Evolutionary conservation across 2,329 filamentous ascomycete species (phyloP).

Genomic region (Myriosclerotinia duriaeana): DNA sequence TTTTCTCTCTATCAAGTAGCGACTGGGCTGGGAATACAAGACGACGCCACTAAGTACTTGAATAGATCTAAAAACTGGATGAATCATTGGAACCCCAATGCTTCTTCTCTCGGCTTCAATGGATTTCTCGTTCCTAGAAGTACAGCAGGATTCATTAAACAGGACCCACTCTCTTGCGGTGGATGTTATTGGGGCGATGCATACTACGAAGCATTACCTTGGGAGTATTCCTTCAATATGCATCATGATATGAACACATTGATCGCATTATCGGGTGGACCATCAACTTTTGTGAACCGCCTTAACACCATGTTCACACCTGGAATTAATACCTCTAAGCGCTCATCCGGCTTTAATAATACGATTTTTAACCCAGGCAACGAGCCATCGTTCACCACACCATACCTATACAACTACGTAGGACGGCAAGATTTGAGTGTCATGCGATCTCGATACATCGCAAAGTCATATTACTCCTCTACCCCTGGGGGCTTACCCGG

Average conservation of each 20-base stretch:
- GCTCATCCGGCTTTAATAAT: constrained; percentile 18
- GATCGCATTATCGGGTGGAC: constrained; percentile 50
- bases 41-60: constrained; percentile 59
- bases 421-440: constrained; percentile 62
- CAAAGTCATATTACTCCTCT: constrained; percentile 58
- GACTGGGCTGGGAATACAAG: constrained; percentile 56
- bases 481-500: constrained; percentile 61
- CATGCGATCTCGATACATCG: constrained; percentile 56
- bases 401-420: constrained; percentile 69
- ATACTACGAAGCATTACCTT: constrained; percentile 53
- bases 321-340: constrained; percentile 42
- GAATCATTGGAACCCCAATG: constrained; percentile 65
- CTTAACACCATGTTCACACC: constrained; percentile 52
- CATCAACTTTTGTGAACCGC: constrained; percentile 48
- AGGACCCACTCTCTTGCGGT: constrained; percentile 50
- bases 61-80: constrained; percentile 67
- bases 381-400: constrained; percentile 54
- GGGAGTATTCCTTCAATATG: constrained; percentile 57
- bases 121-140: constrained; percentile 66
- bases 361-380: constrained; percentile 56
- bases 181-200: constrained; percentile 56
- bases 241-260: constrained; percentile 55
- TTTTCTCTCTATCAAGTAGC: constrained; percentile 67
- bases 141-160: constrained; percentile 48
- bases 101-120: constrained; percentile 57